These are phyloP conservation scores for Misopates orontium DNA, from an alignment of 257 asterid species.

Conservation along the genomic window DNA sequence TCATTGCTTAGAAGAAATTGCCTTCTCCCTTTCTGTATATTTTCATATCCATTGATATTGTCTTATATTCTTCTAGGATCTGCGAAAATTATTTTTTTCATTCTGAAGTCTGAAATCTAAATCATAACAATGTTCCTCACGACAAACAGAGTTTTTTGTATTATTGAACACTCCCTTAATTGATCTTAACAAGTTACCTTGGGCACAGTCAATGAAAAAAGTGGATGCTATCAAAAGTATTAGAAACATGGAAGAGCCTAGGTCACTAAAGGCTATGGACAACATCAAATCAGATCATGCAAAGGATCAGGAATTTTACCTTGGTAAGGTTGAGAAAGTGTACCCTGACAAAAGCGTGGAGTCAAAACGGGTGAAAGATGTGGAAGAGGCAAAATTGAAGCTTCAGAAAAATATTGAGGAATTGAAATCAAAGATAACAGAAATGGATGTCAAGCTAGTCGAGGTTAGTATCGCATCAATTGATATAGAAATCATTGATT, in stretches of 20 bases:
- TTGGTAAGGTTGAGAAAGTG: slow-evolving; percentile 26
- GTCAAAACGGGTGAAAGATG: slow-evolving; percentile 36
- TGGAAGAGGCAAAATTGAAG: slow-evolving; percentile 42
- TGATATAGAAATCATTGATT: slow-evolving; percentile 22
- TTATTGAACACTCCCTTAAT: background rate
- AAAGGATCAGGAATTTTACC: slow-evolving; percentile 33
- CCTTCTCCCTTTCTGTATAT: background rate
- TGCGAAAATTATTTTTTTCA: background rate
- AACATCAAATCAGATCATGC: slow-evolving; percentile 33
- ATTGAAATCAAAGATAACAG: slow-evolving; percentile 48
- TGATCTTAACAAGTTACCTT: slow-evolving; percentile 13
- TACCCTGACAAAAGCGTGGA: slow-evolving; percentile 33
- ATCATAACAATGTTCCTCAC: background rate
- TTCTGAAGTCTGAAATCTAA: background rate
- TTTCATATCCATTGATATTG: too few species aligned
- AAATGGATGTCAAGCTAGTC: slow-evolving; percentile 58
- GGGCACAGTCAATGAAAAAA: slow-evolving; percentile 38
- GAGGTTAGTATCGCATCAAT: slow-evolving; percentile 50
- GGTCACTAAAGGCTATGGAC: slow-evolving; percentile 37
- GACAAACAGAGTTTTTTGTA: slow-evolving; percentile 13
- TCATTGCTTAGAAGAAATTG: slow-evolving; percentile 2
- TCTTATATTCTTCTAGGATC: background rate
- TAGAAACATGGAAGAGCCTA: slow-evolving; percentile 36
- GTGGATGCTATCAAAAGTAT: slow-evolving; percentile 39
- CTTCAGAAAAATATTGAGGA: slow-evolving; percentile 46